Conservation (phyloP, 1,284 basidiomycete genomes). For the Agroathelia rolfsii region DNA sequence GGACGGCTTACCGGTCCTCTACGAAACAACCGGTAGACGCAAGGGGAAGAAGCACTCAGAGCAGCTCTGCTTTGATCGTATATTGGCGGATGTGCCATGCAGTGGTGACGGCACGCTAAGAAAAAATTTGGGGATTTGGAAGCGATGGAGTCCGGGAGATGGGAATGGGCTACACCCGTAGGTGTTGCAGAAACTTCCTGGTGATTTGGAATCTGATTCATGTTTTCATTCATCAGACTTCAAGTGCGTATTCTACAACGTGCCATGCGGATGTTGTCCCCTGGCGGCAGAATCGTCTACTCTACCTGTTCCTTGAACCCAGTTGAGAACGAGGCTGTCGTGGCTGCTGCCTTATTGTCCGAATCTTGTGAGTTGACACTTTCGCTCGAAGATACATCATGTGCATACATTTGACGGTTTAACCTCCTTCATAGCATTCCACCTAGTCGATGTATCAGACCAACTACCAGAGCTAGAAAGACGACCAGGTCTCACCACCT, state of each 20-base stretch:
- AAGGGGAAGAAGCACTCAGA: no score
- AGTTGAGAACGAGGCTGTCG: conserved; percentile 94
- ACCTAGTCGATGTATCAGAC: conserved; percentile 72
- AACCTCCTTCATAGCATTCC: conserved; percentile 45
- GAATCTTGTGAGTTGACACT: conserved; percentile 46
- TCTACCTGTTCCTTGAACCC: conserved; percentile 98
- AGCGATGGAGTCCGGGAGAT: conserved; percentile 81
- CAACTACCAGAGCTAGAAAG: conserved; percentile 67
- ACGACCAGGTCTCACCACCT: conserved; percentile 63
- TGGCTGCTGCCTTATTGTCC: conserved; percentile 73
- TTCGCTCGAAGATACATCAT: conserved; percentile 1
- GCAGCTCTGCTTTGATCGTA: conserved; percentile 88
- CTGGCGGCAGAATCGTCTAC: conserved; percentile 88
- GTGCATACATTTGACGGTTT: neutral
- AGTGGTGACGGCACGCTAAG: conserved; percentile 94
- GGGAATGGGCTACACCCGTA: conserved; percentile 87
- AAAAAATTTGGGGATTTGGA: conserved; percentile 96
- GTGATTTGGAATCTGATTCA: conserved; percentile 1
- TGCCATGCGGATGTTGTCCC: conserved; percentile 84
- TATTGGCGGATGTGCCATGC: conserved; percentile 96
- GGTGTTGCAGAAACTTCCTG: conserved; percentile 17
- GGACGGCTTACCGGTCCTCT: conserved; percentile 24
- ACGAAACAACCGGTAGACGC: no score
- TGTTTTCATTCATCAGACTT: conserved; percentile 39
- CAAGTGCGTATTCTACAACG: conserved; percentile 90